Percentiles rank a stretch among this genome's conserved stretches.
Evolutionary conservation across 2,329 filamentous ascomycete species (phyloP).

Genomic region (Colletotrichum karsti): DNA sequence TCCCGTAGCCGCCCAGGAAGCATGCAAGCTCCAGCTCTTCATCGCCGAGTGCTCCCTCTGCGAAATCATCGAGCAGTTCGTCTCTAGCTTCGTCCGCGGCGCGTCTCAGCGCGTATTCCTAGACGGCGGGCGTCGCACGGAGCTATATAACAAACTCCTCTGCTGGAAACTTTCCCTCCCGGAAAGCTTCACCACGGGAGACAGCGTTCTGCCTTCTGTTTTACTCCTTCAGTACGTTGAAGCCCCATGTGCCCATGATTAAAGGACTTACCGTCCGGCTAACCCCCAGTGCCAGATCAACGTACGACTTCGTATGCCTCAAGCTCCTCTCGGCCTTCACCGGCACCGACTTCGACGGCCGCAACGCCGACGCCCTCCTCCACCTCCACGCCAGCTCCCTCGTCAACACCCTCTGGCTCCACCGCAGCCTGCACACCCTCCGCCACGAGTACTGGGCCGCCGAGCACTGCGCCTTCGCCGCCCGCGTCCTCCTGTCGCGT

Average conservation of each 20-base stretch:
- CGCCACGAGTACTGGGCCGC: constrained; percentile 33
- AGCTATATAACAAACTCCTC: constrained; percentile 7
- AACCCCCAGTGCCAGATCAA: too few species aligned
- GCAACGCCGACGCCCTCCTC: constrained; percentile 53
- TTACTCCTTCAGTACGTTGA: constrained; percentile 17
- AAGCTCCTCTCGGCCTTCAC: constrained; percentile 6
- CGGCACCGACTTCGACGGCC: constrained; percentile 35
- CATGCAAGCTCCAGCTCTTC: background rate
- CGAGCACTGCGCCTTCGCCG: constrained; percentile 1
- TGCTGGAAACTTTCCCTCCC: constrained; percentile 11
- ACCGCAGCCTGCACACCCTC: constrained; percentile 34
- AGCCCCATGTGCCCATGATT: too few species aligned
- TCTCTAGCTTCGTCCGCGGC: background rate
- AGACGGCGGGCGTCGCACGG: background rate
- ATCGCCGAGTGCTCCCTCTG: constrained; percentile 9
- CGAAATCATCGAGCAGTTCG: constrained; percentile 1
- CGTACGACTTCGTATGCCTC: constrained; percentile 10
- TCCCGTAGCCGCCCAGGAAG: background rate
- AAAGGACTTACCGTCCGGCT: too few species aligned
- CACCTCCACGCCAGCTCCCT: constrained; percentile 40
- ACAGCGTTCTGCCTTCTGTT: background rate
- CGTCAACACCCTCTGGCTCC: constrained; percentile 32
- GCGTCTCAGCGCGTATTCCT: background rate
- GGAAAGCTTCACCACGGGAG: background rate
- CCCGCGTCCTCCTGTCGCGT: background rate